Evolutionary conservation across 495 filamentous ascomycete species (phyloP).

Genomic region (Astrothelium macrocarpum): DNA sequence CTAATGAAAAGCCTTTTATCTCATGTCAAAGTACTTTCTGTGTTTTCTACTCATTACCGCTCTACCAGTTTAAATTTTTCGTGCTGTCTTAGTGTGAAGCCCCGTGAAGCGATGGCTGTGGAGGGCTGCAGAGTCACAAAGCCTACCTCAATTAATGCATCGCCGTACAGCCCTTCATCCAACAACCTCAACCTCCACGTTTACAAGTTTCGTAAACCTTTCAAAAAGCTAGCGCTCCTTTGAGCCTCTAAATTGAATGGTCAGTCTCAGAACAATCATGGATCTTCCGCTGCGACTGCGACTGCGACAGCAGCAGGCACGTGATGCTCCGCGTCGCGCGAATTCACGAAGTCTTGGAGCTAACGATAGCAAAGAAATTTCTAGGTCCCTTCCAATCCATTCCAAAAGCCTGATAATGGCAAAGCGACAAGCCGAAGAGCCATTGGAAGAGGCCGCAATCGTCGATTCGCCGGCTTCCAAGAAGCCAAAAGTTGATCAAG

Average conservation of each 20-base stretch:
- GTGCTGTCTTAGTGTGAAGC: too few relatives aligned
- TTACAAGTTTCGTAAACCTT: background rate
- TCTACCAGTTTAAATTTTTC: too few relatives aligned
- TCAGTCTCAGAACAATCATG: background rate
- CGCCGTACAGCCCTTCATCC: background rate
- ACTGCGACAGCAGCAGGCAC: slow-evolving; percentile 1
- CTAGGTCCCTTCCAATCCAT: background rate
- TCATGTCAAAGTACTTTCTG: too few relatives aligned
- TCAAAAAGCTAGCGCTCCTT: background rate
- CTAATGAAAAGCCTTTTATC: too few relatives aligned
- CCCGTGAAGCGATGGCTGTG: background rate
- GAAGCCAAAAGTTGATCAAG: slow-evolving; percentile 58
- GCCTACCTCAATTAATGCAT: too few relatives aligned
- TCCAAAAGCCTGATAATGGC: slow-evolving; percentile 39
- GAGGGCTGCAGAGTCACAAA: too few relatives aligned
- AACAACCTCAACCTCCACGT: background rate
- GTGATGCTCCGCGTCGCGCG: background rate
- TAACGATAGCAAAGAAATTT: background rate
- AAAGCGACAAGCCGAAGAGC: slow-evolving; percentile 68
- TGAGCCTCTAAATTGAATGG: background rate
- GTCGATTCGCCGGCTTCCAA: slow-evolving; percentile 66
- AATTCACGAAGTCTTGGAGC: background rate
- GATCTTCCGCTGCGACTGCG: background rate
- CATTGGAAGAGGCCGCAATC: slow-evolving; percentile 54
- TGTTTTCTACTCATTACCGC: too few relatives aligned